Conservation (phyloP, 306 rosid genomes). For the Castanospermum australe region DNA sequence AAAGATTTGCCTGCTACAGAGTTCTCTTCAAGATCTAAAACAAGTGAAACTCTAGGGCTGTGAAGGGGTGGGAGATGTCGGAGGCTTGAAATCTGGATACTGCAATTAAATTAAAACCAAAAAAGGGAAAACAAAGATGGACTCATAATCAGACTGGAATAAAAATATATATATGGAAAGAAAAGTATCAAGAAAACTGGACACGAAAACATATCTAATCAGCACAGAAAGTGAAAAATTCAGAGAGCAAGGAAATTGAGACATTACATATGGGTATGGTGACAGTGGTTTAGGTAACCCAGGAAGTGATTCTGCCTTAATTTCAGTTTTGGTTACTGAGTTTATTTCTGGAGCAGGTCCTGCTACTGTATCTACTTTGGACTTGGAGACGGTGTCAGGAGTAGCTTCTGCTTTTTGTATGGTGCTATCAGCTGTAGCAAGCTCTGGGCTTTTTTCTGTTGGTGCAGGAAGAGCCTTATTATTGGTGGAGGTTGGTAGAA, state of each 20-base stretch:
- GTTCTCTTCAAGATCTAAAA: constrained; percentile 15
- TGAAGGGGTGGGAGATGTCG: constrained; percentile 90
- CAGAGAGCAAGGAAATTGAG: constrained; percentile 22
- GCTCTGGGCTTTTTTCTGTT: constrained; percentile 42
- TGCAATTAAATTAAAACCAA: constrained; percentile 48
- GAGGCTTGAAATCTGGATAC: constrained; percentile 99
- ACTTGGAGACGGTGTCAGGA: constrained; percentile 27
- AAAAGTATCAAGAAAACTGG: constrained; percentile 11
- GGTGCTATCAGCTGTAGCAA: constrained; percentile 38
- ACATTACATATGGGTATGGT: constrained; percentile 75
- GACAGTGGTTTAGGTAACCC: constrained; percentile 62
- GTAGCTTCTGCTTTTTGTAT: constrained; percentile 52
- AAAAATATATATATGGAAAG: constrained; percentile 19
- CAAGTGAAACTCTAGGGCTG: constrained; percentile 64
- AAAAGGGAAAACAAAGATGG: not conserved
- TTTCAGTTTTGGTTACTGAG: constrained; percentile 64
- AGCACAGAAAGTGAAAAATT: constrained; percentile 21
- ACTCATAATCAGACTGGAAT: constrained; percentile 3
- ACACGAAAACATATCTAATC: constrained; percentile 17
- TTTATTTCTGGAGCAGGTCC: constrained; percentile 56
- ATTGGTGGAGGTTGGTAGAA: constrained; percentile 59
- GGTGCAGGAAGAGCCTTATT: constrained; percentile 77
- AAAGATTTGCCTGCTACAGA: constrained; percentile 26
- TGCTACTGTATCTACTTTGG: constrained; percentile 42
- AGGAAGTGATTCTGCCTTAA: constrained; percentile 59